Base-by-base conservation (phyloP, 1,284 basidiomycete genomes). In the Athelia psychrophila region DNA sequence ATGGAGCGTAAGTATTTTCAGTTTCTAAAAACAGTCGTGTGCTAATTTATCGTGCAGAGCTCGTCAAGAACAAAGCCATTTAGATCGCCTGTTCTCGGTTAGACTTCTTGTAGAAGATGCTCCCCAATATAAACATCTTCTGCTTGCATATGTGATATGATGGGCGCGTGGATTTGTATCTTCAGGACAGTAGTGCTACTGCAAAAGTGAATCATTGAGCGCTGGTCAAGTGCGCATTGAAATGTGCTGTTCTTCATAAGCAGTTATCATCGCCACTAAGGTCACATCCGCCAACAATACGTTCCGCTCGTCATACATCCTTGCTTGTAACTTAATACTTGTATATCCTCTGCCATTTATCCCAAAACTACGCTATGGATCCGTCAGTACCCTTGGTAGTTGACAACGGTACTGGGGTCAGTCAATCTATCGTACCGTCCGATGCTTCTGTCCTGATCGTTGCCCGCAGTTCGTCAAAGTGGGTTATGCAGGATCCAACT, bases 401-500 rank as follows among this genome's bases (percentile, higher is more conserved):
- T 49, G 95, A 98, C 69, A 98, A 98, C 62, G 96, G 96, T 69
- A 98, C 96, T 48, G 96, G 95, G 56, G 95, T 96, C 73, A 70
- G 91, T 72, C 57, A 2, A n/a, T 40, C 15, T 18, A 46, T n/a
- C 47, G 23, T 20, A 36, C 30, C 23, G 47, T 42, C 32, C 48
- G 52, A 55, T 56, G 53, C 54, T 36, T 15, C 51, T 47, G 55
- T 30, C 27, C 24, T 46, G 9, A 47, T 42, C 51, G 24, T 35
- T 27, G 30, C 45, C 40, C 51, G 55, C 71, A 96, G 93, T 97
- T 96, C 68, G 96, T 99, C 65, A 99, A 98, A 81, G 95, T 96
- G 46, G 96, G 96, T 54, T 99, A 93, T 68, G 95, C 95, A 54
- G 97, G 95, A 56, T 95, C 93, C 61, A 97, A 99, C 79, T 99